Evolutionary conservation across 1,284 basidiomycete genomes (phyloP), one percentile per base, ranked within the genome.

Genomic region (Tausonia pullulans): DNA sequence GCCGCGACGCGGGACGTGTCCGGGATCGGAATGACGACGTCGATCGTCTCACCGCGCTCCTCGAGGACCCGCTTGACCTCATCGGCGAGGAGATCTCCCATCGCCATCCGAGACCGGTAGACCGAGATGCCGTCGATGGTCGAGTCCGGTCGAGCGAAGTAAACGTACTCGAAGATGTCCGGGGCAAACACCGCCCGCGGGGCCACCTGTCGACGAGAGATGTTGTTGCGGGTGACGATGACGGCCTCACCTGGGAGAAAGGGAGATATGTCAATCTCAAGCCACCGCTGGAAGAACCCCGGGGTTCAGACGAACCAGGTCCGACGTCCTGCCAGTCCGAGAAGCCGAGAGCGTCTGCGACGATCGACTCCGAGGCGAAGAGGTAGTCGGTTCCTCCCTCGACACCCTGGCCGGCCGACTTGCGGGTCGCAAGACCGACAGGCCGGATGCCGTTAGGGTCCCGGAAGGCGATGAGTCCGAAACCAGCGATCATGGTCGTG

Each of bases 141-240:
- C 16, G 92, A 96, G 79, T 98, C 96, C 2, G 95, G 96, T 67
- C 96, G 87, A 7, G 96, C 93, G 76, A 99, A 94, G 80, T 99
- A 99, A 69, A 99, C 95, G 72, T 86, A 97, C 82, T 99, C 96
- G 74, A 98, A 99, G 71, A 98, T 97, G 78, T 98, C 96, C n/a
- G 96, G 96, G 1, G 93, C 87, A 74, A 95, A 95, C 0, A 82
- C 83, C 11, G 84, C 82, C 2, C 86, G 81, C 41, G 82, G 78
- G 9, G 82, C 82, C 54, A 91, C 86, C 72, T 87, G 83, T 40
- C 90, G 84, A 59, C 88, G 82, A 7, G 84, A 83, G 61, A 94
- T 81, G 58, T 82, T 81, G 62, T 79, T 81, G 58, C 90, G 84
- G 11, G 94, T 98, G 73, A 97, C 92, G 75, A 98, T 98, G 67